Conservation (phyloP, 495 filamentous ascomycete genomes). For the Podospora comata region DNA sequence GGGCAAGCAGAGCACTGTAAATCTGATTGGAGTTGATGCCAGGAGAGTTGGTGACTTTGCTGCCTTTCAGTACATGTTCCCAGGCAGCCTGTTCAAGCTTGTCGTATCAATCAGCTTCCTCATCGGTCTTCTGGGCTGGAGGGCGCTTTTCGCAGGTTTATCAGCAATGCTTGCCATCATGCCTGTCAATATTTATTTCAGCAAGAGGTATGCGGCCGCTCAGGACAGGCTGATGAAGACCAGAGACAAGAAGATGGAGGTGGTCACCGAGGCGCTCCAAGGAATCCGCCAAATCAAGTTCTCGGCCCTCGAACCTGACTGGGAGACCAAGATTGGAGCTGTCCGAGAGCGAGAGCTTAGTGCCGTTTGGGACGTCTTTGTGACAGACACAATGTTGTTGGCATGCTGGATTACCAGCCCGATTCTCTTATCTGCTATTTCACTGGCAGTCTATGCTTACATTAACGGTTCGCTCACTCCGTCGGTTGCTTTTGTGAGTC, state of each 20-base stretch:
- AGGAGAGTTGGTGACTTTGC: conserved; percentile 70
- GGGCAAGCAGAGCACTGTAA: conserved; percentile 75
- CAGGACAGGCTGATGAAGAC: conserved; percentile 76
- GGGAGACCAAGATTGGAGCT: conserved; percentile 69
- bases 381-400: conserved; percentile 56
- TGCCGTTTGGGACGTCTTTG: conserved; percentile 63
- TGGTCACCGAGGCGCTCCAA: conserved; percentile 76
- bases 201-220: conserved; percentile 61
- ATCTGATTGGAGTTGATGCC: conserved; percentile 74
- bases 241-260: conserved; percentile 71
- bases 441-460: conserved; percentile 65
- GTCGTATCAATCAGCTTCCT: conserved; percentile 64
- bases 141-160: conserved; percentile 65
- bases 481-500: conserved; percentile 77
- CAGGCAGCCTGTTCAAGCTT: conserved; percentile 57
- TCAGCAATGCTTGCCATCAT: conserved; percentile 58
- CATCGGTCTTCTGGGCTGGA: conserved; percentile 68
- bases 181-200: conserved; percentile 67
- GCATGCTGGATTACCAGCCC: conserved; percentile 72
- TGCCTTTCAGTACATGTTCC: conserved; percentile 63
- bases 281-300: conserved; percentile 90
- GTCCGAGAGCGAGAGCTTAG: conserved; percentile 64
- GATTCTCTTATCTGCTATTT: conserved; percentile 67
- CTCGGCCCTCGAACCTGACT: conserved; percentile 73
- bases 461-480: conserved; percentile 61